Percentiles rank a stretch among this genome's conserved stretches.
Conservation (phyloP, 2,329 filamentous ascomycete species). For the Chrysosporium queenslandicum region DNA sequence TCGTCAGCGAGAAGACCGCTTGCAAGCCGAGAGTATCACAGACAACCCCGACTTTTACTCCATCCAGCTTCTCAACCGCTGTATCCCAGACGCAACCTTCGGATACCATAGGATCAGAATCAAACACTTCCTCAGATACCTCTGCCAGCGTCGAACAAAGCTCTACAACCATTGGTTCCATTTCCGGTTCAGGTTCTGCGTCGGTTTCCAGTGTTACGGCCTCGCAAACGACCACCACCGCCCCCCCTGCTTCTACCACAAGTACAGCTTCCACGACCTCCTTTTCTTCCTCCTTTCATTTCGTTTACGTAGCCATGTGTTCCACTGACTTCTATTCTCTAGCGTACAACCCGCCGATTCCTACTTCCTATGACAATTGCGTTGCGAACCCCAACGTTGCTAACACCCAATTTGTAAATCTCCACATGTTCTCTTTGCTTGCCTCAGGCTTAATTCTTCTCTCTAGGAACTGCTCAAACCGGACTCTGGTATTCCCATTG, state of each 20-base stretch:
- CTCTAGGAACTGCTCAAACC: background rate
- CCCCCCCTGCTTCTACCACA: background rate
- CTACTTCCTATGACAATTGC: background rate
- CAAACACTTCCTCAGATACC: background rate
- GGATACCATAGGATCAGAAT: no score
- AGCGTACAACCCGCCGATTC: constrained; percentile 4
- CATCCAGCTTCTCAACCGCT: background rate
- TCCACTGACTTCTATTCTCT: background rate
- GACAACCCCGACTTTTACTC: no score
- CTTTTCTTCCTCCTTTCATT: background rate
- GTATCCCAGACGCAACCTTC: background rate
- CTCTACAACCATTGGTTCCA: background rate
- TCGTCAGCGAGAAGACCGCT: background rate
- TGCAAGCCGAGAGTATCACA: background rate
- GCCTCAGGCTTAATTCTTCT: background rate
- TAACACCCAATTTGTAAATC: background rate
- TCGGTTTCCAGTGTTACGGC: background rate
- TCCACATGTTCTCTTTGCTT: background rate
- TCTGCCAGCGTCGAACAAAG: background rate
- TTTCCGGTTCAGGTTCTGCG: background rate
- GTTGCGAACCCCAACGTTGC: background rate
- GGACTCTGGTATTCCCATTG: background rate
- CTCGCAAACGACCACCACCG: background rate
- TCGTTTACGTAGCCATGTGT: background rate
- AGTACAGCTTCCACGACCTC: background rate